phyloP scores from a whole-genome alignment of 768 basidiomycete genomes.

The Pleurotus giganteus region DNA sequence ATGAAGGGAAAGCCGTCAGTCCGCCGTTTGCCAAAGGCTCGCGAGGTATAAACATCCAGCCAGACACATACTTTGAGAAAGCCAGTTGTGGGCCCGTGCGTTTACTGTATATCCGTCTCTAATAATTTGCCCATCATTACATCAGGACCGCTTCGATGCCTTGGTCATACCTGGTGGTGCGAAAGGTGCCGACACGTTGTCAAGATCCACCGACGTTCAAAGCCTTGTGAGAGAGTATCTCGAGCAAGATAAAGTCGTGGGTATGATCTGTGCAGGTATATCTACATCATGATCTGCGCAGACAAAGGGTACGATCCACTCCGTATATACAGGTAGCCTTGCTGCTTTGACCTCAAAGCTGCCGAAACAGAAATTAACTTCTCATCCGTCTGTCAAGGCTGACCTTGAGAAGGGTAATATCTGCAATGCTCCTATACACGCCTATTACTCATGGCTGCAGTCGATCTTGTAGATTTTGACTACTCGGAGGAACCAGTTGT shows the following conservation, averaged over 20 bases:
- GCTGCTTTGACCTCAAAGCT: constrained; percentile 63
- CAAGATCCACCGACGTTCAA: constrained; percentile 57
- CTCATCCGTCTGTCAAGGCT: constrained; percentile 69
- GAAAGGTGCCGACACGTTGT: constrained; percentile 73
- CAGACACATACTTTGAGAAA: constrained; percentile 55
- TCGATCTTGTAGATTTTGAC: constrained; percentile 63
- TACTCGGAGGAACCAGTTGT: constrained; percentile 77
- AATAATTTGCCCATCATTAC: neutral
- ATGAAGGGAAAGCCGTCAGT: constrained; percentile 20
- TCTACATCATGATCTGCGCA: neutral
- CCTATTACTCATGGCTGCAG: neutral
- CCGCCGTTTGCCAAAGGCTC: constrained; percentile 62
- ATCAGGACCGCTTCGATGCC: constrained; percentile 63
- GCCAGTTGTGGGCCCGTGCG: constrained; percentile 44
- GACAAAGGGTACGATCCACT: neutral
- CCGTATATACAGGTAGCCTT: constrained; percentile 51
- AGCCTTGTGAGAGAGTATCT: constrained; percentile 59
- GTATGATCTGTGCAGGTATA: constrained; percentile 84
- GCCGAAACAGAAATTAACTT: constrained; percentile 65
- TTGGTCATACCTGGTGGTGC: constrained; percentile 78
- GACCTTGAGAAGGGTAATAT: constrained; percentile 53
- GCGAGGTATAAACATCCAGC: constrained; percentile 69
- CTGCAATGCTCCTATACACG: neutral
- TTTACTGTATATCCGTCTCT: neutral
- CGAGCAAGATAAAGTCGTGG: constrained; percentile 55